Conservation (phyloP, 805 yeast species). For the Candida berthetii region DNA sequence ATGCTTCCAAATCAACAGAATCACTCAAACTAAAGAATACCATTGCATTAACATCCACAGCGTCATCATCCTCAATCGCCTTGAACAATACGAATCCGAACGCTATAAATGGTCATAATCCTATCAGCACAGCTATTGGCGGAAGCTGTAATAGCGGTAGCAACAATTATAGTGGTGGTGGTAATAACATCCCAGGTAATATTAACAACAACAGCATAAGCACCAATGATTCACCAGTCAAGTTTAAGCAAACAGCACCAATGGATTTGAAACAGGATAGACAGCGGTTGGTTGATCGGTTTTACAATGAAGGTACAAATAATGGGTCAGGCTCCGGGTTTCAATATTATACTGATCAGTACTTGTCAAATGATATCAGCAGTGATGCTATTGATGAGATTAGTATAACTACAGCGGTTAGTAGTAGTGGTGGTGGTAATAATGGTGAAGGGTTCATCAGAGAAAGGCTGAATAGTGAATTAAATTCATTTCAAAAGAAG, state of each 20-base stretch:
- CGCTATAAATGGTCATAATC: background rate
- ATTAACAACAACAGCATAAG: background rate
- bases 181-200: too few species aligned
- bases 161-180: background rate
- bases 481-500: too few species aligned
- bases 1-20: background rate
- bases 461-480: background rate
- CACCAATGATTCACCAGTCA: background rate
- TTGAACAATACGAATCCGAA: background rate
- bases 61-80: background rate
- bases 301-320: background rate
- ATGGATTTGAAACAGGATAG: background rate
- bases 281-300: slow-evolving; percentile 2
- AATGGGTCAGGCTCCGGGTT: background rate
- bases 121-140: background rate
- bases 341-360: background rate
- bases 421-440: background rate
- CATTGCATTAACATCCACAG: background rate
- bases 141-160: too few species aligned
- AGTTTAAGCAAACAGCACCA: background rate
- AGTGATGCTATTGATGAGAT: background rate
- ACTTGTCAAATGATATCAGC: background rate
- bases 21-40: background rate
- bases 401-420: background rate
- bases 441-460: background rate